Base-by-base conservation (phyloP, 306 rosid genomes). In the Neltuma alba region DNA sequence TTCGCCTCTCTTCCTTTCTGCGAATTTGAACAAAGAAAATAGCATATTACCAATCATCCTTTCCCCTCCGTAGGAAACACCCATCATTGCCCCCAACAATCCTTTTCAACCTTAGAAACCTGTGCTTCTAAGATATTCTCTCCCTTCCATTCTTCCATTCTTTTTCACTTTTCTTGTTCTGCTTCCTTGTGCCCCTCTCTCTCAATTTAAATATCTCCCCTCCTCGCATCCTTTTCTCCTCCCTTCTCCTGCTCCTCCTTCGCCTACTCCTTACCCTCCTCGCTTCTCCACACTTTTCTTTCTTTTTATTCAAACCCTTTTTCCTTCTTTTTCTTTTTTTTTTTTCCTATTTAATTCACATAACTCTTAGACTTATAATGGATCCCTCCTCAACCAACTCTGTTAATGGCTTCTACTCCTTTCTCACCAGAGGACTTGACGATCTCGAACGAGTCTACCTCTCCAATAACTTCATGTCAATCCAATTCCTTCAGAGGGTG, bases 11-110 rank as follows among this genome's bases (percentile, higher is more conserved):
- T 75, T 79, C 45, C 83, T 84, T 87, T 84, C 85, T 85, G 91
- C 87, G 90, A 90, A 90, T 89, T 23, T 89, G 85, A 95, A 95
- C 88, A 88, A 86, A 86, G 97, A 91, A 90, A 96, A 96, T 95
- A 92, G 96, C 92, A 90, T 91, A 95, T 90, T 90, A 87, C 90
- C 92, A 91, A 93, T 96, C 94, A 96, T 96, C 97, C 89, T 87
- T 91, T 86, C 96, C 97, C 99, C 98, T 92, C 75, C 79, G 76
- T 87, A 90, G 97, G 99, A 93, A 96, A 96, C 99, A 93, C 92
- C 88, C 98, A 96, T 96, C 98, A 96, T 96, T 96, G 96, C 96
- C 82, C 94, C 96, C 96, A 93, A 91, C 96, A 87, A 93, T 93
- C 97, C 91, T 89, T 92, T 93, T 93, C 98, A 90, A 88, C 96